A percentile compares a stretch with the other conserved stretches of the same genome.
Evolutionary conservation across 2,329 filamentous ascomycete species (phyloP).

Genomic region (Sclerotinia sclerotiorum): DNA sequence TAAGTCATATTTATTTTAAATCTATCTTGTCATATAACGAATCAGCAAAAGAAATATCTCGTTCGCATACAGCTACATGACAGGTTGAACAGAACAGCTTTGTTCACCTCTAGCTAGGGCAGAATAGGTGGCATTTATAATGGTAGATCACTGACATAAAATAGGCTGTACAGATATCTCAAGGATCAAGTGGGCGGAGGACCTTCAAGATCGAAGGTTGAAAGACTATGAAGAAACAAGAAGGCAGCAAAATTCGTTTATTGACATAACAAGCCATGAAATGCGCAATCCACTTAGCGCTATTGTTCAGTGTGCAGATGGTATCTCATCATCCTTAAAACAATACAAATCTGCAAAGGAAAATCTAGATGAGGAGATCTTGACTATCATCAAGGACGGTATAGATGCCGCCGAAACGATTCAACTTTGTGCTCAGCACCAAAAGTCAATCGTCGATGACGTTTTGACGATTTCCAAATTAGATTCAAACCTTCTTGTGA

Average conservation of each 20-base stretch:
- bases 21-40: constrained; percentile 66
- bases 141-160: constrained; percentile 40
- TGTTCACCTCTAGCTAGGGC: background rate
- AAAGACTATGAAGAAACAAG: constrained; percentile 57
- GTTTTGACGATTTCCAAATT: constrained; percentile 67
- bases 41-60: background rate
- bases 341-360: constrained; percentile 38
- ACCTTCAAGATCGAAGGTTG: constrained; percentile 46
- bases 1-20: constrained; percentile 37
- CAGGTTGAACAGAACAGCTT: too few relatives aligned
- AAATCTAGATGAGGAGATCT: constrained; percentile 40
- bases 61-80: background rate
- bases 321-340: constrained; percentile 52
- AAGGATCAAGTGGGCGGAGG: constrained; percentile 66
- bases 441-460: constrained; percentile 66
- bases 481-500: constrained; percentile 68
- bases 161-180: constrained; percentile 77
- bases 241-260: constrained; percentile 76
- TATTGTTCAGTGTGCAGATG: constrained; percentile 63
- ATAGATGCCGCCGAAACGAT: constrained; percentile 78
- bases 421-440: constrained; percentile 69
- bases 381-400: constrained; percentile 55
- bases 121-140: constrained; percentile 35
- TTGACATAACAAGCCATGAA: constrained; percentile 65
- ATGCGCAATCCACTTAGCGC: constrained; percentile 73